phyloP scores from a whole-genome alignment of 495 filamentous ascomycete species.

The Platismatia glauca region DNA sequence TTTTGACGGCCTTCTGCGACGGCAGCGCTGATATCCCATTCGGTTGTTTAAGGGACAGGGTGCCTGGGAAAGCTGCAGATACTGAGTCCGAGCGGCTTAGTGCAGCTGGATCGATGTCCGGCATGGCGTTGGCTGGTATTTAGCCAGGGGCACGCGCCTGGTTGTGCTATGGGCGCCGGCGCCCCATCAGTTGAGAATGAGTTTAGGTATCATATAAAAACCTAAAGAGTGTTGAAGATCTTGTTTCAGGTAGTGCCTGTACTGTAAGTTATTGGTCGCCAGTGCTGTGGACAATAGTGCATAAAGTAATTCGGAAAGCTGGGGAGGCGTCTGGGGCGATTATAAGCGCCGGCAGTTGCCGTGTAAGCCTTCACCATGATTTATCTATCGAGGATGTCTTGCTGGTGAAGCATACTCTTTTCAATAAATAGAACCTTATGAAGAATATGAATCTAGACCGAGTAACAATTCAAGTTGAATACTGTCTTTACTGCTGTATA shows the following conservation, averaged over 20 bases:
- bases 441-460: too few species aligned
- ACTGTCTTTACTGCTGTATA: not conserved
- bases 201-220: not conserved
- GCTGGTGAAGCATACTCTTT: too few species aligned
- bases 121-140: constrained; percentile 48
- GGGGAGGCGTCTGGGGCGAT: constrained; percentile 1
- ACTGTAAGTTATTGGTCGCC: not conserved
- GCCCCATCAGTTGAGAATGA: constrained; percentile 19
- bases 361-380: not conserved
- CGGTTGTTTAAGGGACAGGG: constrained; percentile 47
- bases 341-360: not conserved
- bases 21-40: constrained; percentile 40
- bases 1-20: constrained; percentile 47
- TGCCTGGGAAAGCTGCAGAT: constrained; percentile 49
- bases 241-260: not conserved
- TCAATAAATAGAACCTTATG: too few species aligned
- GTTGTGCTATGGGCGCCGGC: constrained; percentile 21
- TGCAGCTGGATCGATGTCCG: constrained; percentile 76
- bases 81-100: constrained; percentile 60
- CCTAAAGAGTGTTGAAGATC: not conserved
- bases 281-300: not conserved
- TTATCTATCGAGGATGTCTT: not conserved
- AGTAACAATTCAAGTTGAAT: not conserved
- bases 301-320: not conserved
- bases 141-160: constrained; percentile 27